A percentile compares a stretch with the other conserved stretches of the same genome.
These are phyloP conservation scores for Taphrina deformans DNA, from an alignment of 1,139 yeast genomes.

Conservation along the genomic window DNA sequence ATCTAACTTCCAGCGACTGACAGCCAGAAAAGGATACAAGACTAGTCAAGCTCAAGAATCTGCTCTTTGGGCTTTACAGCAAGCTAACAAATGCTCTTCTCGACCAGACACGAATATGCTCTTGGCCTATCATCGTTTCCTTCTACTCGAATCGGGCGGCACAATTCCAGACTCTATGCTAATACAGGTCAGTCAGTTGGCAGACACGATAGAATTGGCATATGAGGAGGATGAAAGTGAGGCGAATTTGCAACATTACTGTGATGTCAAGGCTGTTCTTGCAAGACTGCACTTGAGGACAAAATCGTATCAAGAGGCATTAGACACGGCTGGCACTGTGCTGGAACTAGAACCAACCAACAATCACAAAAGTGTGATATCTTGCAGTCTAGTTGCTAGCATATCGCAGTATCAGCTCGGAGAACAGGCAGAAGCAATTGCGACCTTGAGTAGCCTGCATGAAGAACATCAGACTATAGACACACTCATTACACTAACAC, in stretches of 20 bases:
- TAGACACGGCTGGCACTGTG: constrained; percentile 62
- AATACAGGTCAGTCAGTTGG: background rate
- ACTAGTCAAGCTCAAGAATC: background rate
- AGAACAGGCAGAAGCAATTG: background rate
- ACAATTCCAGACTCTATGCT: background rate
- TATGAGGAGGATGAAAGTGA: constrained; percentile 25
- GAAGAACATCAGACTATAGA: background rate
- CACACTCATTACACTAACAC: background rate
- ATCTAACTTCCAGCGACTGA: background rate
- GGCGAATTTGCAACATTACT: constrained; percentile 5
- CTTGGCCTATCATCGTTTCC: background rate
- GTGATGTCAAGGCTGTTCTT: constrained; percentile 60
- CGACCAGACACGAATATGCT: background rate
- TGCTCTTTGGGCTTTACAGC: background rate
- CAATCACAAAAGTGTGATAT: constrained; percentile 6
- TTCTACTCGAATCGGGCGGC: background rate
- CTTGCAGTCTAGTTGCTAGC: constrained; percentile 8
- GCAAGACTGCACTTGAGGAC: constrained; percentile 70
- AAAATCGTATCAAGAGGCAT: constrained; percentile 56
- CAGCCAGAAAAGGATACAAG: background rate
- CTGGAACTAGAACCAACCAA: constrained; percentile 49
- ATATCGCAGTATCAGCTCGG: background rate
- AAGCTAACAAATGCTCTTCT: background rate
- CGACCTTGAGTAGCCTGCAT: background rate
- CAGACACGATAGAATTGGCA: constrained; percentile 8